Base-by-base conservation (phyloP, 2,329 filamentous ascomycete genomes). In the Aspergillus caelatus region DNA sequence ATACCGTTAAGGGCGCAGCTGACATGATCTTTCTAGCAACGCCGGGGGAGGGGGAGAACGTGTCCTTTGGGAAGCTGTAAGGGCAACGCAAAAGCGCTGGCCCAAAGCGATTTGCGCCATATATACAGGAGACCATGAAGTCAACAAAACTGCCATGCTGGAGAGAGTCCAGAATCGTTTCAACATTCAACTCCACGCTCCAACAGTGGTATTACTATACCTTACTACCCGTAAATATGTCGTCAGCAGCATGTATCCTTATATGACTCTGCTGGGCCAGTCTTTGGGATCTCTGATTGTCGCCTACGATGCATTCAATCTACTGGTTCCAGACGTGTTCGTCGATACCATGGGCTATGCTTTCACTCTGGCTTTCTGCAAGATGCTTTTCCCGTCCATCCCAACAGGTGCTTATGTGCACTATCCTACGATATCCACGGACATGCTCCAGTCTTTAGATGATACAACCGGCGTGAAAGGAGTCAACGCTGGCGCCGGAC, bases 341-440 rank as follows among this genome's bases (percentile, higher is more conserved):
- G 85, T 99, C 71, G 95, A 99, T 75, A 99, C 95, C 2, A 97
- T 99, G 94, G 95, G 95, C 66, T 99, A 97, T 74, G 93, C 94
- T 30, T 99, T 98, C 75, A 87, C 91, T 0, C 86, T 97, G 12
- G 93, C 92, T 10, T 83, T 97, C 3, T 91, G 85, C 77, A 95
- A 93, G 74, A 85, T 91, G 67, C 83, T 98, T 28, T 98, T 98
- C 74, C 90, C 86, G 0, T 78, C 81, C 41, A 86, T 97, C 1
- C 92, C 94, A 0, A 97, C 93, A 0, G 93, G 88, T 53, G 94
- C 95, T 58, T 99, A 99, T 75, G 94, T 98, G 1, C 95, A 99
- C 80, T 99, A 98, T 75, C 95, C 95, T 1, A 98, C 94, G 61
- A 99, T 99, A 60, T 97, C 94, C 3, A 99, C 93, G 57, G 95